Conservation (phyloP, 306 rosid genomes). For the Cicer chorassanicum region DNA sequence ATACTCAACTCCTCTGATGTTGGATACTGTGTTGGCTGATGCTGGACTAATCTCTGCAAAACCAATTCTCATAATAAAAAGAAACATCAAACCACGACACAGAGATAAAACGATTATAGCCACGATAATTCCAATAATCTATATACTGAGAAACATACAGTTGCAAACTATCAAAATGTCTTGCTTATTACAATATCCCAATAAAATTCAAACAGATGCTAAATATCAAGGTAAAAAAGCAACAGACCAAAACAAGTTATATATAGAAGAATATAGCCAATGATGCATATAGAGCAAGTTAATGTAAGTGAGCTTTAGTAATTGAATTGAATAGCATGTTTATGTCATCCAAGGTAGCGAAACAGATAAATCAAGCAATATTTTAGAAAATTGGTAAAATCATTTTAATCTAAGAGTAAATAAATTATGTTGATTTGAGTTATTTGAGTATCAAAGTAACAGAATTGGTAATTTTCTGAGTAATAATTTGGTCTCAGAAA, state of each 20-base stretch:
- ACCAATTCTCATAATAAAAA: constrained; percentile 47
- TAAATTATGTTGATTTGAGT: neutral
- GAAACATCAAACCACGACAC: constrained; percentile 31
- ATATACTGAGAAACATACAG: neutral
- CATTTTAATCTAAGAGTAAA: neutral
- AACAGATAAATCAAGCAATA: neutral
- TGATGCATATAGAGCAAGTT: neutral
- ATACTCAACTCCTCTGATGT: constrained; percentile 95
- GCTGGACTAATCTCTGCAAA: constrained; percentile 91
- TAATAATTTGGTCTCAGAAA: constrained; percentile 1
- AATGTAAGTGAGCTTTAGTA: neutral
- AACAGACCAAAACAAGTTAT: constrained; percentile 9
- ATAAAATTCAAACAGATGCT: neutral
- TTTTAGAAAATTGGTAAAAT: neutral
- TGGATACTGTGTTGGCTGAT: constrained; percentile 91
- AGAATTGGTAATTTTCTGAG: neutral
- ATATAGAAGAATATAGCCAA: neutral
- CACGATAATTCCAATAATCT: constrained; percentile 6
- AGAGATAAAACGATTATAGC: neutral
- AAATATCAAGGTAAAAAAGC: neutral
- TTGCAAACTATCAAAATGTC: neutral
- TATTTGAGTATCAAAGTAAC: neutral
- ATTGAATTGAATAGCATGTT: neutral
- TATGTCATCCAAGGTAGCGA: neutral
- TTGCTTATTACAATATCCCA: neutral